Evolutionary conservation across 2,329 filamentous ascomycete genomes (phyloP).

Genomic region (Phyllosticta paracitricarpa): DNA sequence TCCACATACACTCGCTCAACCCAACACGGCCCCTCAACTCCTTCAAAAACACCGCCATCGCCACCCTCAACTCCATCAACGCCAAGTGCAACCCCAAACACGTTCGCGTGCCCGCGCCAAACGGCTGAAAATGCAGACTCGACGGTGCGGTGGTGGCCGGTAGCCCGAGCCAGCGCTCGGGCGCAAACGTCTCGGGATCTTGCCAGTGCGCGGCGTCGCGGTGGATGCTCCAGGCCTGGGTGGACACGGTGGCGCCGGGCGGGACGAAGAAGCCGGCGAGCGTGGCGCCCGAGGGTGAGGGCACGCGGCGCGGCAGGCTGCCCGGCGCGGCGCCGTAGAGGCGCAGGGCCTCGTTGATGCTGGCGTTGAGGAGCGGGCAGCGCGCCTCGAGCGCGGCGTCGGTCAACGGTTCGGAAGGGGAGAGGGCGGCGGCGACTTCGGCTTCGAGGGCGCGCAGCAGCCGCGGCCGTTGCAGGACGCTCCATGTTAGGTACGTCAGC

Average conservation of each 20-base stretch:
- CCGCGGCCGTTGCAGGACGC: conserved; percentile 16
- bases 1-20: conserved; percentile 23
- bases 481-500: conserved; percentile 27
- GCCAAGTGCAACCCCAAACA: conserved; percentile 63
- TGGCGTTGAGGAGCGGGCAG: conserved; percentile 23
- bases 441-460: conserved; percentile 16
- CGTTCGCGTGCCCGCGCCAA: conserved; percentile 57
- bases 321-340: conserved; percentile 28
- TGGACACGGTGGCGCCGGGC: conserved; percentile 25
- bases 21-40: conserved; percentile 22
- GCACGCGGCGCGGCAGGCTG: conserved; percentile 23
- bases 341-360: conserved; percentile 31
- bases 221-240: conserved; percentile 31
- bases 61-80: conserved; percentile 45
- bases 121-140: conserved; percentile 51
- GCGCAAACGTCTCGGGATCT: conserved; percentile 8
- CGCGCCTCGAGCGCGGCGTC: conserved; percentile 20
- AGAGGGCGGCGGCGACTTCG: conserved; percentile 15
- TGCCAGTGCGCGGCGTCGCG: conserved; percentile 16
- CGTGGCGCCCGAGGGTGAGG: conserved; percentile 23
- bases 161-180: conserved; percentile 21
- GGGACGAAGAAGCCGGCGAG: conserved; percentile 28
- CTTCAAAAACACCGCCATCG: conserved; percentile 43
- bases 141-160: conserved; percentile 11
- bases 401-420: conserved; percentile 12